Evolutionary conservation across 2,329 filamentous ascomycete genomes (phyloP).

Genomic region (Hymenoscyphus fructigenus): DNA sequence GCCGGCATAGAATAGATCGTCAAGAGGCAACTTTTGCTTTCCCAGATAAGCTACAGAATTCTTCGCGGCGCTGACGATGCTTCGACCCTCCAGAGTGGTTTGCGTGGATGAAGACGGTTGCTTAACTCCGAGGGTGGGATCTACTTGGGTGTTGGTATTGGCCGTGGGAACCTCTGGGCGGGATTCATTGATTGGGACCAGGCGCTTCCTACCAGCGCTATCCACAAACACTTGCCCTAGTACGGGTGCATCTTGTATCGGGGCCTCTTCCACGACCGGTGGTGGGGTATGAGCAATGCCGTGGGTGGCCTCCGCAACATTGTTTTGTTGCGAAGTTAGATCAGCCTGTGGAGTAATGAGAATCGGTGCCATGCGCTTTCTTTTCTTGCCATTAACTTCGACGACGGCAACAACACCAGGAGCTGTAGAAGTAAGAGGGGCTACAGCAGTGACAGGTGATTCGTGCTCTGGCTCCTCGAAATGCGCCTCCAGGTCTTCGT

Average conservation of each 20-base stretch:
- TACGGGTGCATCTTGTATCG: slow-evolving; percentile 8
- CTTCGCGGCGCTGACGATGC: slow-evolving; percentile 11
- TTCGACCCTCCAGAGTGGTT: slow-evolving; percentile 5
- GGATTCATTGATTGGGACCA: slow-evolving; percentile 21
- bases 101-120: background rate
- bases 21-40: slow-evolving; percentile 37
- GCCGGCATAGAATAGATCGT: slow-evolving; percentile 43
- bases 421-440: background rate
- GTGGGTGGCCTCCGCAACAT: slow-evolving; percentile 30
- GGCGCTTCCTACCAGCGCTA: slow-evolving; percentile 26
- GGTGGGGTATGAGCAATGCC: slow-evolving; percentile 15
- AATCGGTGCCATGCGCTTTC: slow-evolving; percentile 36
- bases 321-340: slow-evolving; percentile 19
- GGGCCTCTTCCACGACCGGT: background rate
- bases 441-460: background rate
- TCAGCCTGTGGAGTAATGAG: slow-evolving; percentile 24
- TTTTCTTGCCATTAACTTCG: slow-evolving; percentile 31
- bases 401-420: slow-evolving; percentile 4
- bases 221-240: slow-evolving; percentile 23
- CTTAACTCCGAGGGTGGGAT: background rate
- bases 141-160: background rate
- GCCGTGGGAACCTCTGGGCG: background rate
- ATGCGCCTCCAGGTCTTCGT: background rate
- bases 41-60: slow-evolving; percentile 39
- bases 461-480: background rate